Base-by-base conservation (phyloP, 371 early-diverging fungal genomes). In the Astathelohania contejeani region DNA sequence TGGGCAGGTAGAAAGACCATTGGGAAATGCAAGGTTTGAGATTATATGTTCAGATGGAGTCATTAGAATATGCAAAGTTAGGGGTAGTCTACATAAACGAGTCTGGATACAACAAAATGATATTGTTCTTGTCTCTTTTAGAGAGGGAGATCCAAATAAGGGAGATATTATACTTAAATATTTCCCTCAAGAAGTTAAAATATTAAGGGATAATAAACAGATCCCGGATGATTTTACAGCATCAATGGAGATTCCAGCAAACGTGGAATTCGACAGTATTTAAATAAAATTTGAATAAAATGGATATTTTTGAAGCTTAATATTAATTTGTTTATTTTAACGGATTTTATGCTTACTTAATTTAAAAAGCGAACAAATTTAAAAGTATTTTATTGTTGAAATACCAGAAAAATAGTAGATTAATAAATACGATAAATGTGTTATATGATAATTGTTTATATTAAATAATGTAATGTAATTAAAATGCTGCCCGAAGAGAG, bases 151-250 rank as follows among this genome's bases (percentile, higher is more conserved):
- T 76, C 89, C 89, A 65, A 79, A 83, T 51, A 89, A 88, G 76
- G 88, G 89, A 51, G 92, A 95, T 77, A 86, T 97, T 49, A 85
- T 92, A 68, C 79, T 84, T 62, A 93, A 91, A 77, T 97, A 94
- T 75, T 86, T 81, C 54, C 82, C 89, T 52, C 89, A 90, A 57
- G 96, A 97, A 79, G 91, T 92, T n/a, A 80, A 89, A 65, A 78
- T 82, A 69, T 77, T 97, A 62, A 89, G 87, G 75, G 78, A 85
- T 37, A 84, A 86, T 61, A 90, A 90, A 53, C 88, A 93, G 76
- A 78, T 97, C 64, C 90, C 93, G n/a, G 94, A 92, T 19, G 48
- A 43, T 12, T 32, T 32, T 32, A 32, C 4, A 7, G 12, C 7
- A 32, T 4, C 4, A 32, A n/a, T n/a, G n/a, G 32, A 32, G 12